Base-by-base conservation (phyloP, 2,329 filamentous ascomycete species). In the Colletotrichum trifolii region DNA sequence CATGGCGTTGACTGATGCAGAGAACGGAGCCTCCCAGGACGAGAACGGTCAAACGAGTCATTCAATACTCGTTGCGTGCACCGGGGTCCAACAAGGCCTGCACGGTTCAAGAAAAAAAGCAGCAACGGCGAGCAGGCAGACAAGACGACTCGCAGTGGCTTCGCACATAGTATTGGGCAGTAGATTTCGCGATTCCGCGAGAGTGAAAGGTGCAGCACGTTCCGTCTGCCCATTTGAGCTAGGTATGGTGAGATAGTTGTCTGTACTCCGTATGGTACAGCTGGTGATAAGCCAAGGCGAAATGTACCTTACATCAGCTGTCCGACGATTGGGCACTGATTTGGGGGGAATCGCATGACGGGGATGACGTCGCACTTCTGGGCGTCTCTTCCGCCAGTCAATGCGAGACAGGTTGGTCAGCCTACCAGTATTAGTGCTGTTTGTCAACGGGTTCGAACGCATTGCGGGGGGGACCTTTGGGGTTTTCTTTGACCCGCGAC, bases 371-470 rank as follows among this genome's bases (percentile, higher is more conserved):
- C 63, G 63, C 58, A 56, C 52, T 47, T 65, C 52, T 25, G 52
- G 58, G 40, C 58, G 63, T 42, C 48, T 65, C 58, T 35, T 52
- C 47, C 53, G 57, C 38, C 52, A 65, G 25, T 62, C 40, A 65
- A 65, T 65, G 62, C 52, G 62, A 65, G 62, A 65, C 58, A 53
- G 62, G 53, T 65, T 52, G 50, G 52, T 62, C 59, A 54, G 62
- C 40, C 4, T 25, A 25, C 25, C 25, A 25, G 4, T 25, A 5
- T 5, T 25, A 15, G 46, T 55, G 50, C 47, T 46, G 50, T 55
- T 56, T 46, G 52, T 13, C 12, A 61, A 49, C 40, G 40, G 58
- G 15, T 53, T 56, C 40, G 46, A 53, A 56, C 42, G 58, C 58
- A 55, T 42, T 34, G 40, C 63, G 25, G 33, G 47, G 62, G 47